A percentile compares a stretch with the other conserved stretches of the same genome.
These are phyloP conservation scores for Starmerella cellae DNA, from an alignment of 805 yeast genomes.

Conservation along the genomic window DNA sequence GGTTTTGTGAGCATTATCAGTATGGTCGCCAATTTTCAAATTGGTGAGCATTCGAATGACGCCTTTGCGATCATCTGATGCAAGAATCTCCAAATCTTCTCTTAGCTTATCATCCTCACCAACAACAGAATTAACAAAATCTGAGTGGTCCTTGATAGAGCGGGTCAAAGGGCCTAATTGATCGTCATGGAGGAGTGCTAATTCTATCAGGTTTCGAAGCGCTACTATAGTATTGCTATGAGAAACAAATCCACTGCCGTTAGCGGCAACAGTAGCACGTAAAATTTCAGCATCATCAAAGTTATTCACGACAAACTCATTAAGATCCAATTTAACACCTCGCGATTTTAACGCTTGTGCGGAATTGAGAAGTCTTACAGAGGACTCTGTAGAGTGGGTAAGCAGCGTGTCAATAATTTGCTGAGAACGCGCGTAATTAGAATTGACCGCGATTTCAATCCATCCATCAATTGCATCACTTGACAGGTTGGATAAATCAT, in stretches of 20 bases:
- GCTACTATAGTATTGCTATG: conserved; percentile 4
- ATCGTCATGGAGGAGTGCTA: conserved; percentile 3
- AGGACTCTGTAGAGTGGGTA: neutral
- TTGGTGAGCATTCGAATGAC: neutral
- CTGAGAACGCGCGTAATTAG: conserved; percentile 12
- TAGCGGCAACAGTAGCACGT: conserved; percentile 11
- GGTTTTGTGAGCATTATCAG: no score
- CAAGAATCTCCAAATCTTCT: conserved; percentile 5
- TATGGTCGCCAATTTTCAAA: neutral
- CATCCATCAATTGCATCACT: neutral
- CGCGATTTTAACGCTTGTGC: conserved; percentile 4
- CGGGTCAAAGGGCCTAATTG: conserved; percentile 4
- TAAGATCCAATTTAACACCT: conserved; percentile 5
- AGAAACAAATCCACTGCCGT: conserved; percentile 6
- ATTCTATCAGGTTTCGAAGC: conserved; percentile 5
- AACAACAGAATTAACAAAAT: neutral
- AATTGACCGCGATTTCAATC: conserved; percentile 13
- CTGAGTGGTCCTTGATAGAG: conserved; percentile 1
- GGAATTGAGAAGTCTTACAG: neutral
- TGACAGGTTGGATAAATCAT: neutral
- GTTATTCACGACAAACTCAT: conserved; percentile 1
- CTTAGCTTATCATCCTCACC: neutral
- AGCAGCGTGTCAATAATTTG: conserved; percentile 7
- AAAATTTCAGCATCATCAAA: conserved; percentile 1
- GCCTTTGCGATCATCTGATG: conserved; percentile 7